Percentiles rank a stretch among this genome's conserved stretches.
Evolutionary conservation across 345 rosid species (phyloP).

Genomic region (Eutrema yunnanense): DNA sequence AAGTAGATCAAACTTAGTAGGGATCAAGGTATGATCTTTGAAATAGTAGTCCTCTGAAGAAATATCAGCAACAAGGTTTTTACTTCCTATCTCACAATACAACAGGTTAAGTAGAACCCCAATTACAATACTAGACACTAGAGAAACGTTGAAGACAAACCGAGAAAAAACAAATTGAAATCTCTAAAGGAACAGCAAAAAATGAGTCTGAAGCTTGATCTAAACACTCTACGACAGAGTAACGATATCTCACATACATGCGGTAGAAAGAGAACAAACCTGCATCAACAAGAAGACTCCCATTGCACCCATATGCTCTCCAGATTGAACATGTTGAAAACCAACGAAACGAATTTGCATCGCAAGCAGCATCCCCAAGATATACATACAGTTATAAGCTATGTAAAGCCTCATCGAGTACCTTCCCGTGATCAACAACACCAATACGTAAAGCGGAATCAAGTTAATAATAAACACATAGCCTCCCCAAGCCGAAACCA

Average conservation of each 20-base stretch:
- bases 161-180: background rate
- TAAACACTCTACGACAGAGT: background rate
- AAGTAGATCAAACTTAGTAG: constrained; percentile 4
- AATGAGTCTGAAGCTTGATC: background rate
- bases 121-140: background rate
- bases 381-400: constrained; percentile 87
- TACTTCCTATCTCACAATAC: background rate
- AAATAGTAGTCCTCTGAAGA: background rate
- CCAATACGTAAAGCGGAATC: constrained; percentile 93
- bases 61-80: background rate
- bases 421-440: constrained; percentile 84
- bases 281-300: constrained; percentile 96
- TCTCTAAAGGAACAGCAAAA: background rate
- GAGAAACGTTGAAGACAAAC: background rate
- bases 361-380: constrained; percentile 94
- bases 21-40: background rate
- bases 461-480: constrained; percentile 95
- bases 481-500: constrained; percentile 99
- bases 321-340: constrained; percentile 98
- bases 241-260: background rate
- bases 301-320: constrained; percentile 99
- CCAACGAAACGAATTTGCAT: constrained; percentile 99
- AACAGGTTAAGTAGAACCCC: background rate
- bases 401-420: constrained; percentile 90
- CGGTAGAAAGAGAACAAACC: constrained; percentile 38